These are phyloP conservation scores for Starmerella etchellsii DNA, from an alignment of 805 yeast species.

Conservation along the genomic window DNA sequence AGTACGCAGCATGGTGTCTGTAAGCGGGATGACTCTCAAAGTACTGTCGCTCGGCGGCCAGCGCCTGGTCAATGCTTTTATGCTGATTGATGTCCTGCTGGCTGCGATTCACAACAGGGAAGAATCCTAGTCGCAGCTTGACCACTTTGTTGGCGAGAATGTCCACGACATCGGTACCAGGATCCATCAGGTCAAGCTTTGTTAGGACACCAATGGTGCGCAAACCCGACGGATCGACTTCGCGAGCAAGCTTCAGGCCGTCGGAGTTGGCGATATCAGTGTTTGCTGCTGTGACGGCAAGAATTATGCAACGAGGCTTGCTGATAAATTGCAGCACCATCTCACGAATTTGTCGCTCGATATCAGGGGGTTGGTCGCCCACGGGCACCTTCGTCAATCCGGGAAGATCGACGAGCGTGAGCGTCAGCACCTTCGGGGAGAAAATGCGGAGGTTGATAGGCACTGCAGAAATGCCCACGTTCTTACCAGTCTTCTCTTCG, in stretches of 20 bases:
- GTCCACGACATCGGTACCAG: conserved; percentile 94
- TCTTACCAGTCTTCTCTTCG: conserved; percentile 59
- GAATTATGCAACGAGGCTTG: conserved; percentile 86
- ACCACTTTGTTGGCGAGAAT: conserved; percentile 90
- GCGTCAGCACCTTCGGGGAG: conserved; percentile 86
- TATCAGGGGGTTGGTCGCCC: conserved; percentile 97
- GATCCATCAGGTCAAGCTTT: conserved; percentile 93
- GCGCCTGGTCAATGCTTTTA: conserved; percentile 79
- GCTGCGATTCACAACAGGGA: conserved; percentile 94
- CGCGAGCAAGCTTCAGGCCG: conserved; percentile 90
- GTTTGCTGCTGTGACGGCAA: conserved; percentile 92
- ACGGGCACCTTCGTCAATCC: conserved; percentile 97
- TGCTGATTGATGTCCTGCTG: conserved; percentile 86
- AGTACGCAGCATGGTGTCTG: conserved; percentile 82
- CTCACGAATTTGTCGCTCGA: conserved; percentile 85
- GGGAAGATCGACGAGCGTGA: conserved; percentile 91
- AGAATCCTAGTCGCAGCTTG: conserved; percentile 88
- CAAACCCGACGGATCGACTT: conserved; percentile 92
- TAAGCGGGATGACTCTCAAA: conserved; percentile 87
- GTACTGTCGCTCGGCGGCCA: conserved; percentile 63
- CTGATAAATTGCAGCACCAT: conserved; percentile 87
- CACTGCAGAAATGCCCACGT: conserved; percentile 74
- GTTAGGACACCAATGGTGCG: conserved; percentile 96
- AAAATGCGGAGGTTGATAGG: conserved; percentile 89
- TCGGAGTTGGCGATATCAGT: conserved; percentile 96